Evolutionary conservation across 352 stramenopile genomes (phyloP).

Genomic region (Bremia lactucae): DNA sequence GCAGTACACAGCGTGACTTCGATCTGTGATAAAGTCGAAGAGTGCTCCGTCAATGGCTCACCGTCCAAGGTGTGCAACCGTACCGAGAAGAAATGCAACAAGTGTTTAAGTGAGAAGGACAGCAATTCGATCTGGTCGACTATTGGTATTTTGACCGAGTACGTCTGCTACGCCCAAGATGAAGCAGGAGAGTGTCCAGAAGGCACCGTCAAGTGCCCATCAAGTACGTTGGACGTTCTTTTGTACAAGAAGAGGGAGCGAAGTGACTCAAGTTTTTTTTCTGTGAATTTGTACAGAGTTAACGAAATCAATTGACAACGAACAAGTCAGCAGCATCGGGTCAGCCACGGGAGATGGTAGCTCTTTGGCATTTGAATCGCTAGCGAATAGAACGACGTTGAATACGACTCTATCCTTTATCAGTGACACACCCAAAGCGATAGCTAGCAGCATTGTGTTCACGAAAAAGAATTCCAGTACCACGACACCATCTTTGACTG

Average conservation of each 20-base stretch:
- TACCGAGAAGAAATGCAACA: conserved; percentile 30
- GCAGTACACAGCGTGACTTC: too few relatives aligned
- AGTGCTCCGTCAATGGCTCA: conserved; percentile 38
- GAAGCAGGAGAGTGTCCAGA: conserved; percentile 27
- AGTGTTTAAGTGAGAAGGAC: conserved; percentile 25
- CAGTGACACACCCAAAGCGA: conserved; percentile 21
- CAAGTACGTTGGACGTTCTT: conserved; percentile 14
- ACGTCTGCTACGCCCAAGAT: conserved; percentile 34
- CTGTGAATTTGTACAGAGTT: neutral
- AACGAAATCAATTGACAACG: neutral
- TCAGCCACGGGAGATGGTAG: neutral
- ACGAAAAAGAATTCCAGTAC: conserved; percentile 20
- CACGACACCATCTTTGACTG: conserved; percentile 12
- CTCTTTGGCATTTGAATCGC: neutral
- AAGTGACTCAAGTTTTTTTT: neutral
- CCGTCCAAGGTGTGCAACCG: conserved; percentile 38
- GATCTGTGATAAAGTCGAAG: conserved; percentile 24
- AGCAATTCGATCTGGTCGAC: conserved; percentile 12
- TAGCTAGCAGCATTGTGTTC: conserved; percentile 8
- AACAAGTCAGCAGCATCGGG: conserved; percentile 9
- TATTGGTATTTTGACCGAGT: conserved; percentile 22
- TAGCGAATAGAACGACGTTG: neutral
- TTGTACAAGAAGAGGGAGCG: neutral
- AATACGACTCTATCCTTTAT: conserved; percentile 21
- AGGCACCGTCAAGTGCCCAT: conserved; percentile 27